Evolutionary conservation across 495 filamentous ascomycete species (phyloP), one percentile per base, ranked within the genome.

Genomic region (Penicillium soppii): DNA sequence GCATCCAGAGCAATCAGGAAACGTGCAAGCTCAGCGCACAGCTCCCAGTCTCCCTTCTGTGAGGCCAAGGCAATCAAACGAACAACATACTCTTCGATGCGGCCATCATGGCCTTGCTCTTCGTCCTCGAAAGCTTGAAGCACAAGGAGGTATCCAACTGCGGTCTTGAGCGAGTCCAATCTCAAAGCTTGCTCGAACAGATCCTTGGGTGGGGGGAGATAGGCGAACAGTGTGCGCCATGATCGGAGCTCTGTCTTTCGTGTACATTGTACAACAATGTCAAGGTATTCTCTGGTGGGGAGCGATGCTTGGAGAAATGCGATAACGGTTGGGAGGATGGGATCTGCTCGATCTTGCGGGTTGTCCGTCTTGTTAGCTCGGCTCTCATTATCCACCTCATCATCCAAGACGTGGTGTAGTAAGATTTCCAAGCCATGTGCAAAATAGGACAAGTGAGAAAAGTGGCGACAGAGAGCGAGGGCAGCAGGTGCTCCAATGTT

Each of bases 211-310:
- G 91, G 87, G 3, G 95, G 94, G 1, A 97, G 79, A 58, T 95
- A 86, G 8, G 85, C 80, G 66, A 97, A 97, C 2, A 99, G 78
- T 1, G 95, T 95, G 22, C 87, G 85, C 95, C 95, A 99, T 17
- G 88, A 95, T 22, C 92, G 84, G 6, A 96, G 83, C 58, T 99
- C 95, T 0, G 95, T 99, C 70, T 99, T 97, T 17, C 95, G 86
- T 0, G 94, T 96, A 68, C 95, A 99, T 72, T 96, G 92, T 1
- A 99, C 91, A 5, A 99, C 84, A 48, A 96, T 91, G 63, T 97
- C 94, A 25, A 97, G 83, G 52, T 96, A 97, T 10, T 69, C 67
- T 9, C 59, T 63, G 42, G 89, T 76, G 22, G 87, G 85, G 54
- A 97, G 95, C 0, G 89, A 90, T 1, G 91, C 91, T 45, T 78